Percentiles rank a stretch among this genome's conserved stretches.
Evolutionary conservation across 306 rosid species (phyloP).

Genomic region (Ormosia semicastrata): DNA sequence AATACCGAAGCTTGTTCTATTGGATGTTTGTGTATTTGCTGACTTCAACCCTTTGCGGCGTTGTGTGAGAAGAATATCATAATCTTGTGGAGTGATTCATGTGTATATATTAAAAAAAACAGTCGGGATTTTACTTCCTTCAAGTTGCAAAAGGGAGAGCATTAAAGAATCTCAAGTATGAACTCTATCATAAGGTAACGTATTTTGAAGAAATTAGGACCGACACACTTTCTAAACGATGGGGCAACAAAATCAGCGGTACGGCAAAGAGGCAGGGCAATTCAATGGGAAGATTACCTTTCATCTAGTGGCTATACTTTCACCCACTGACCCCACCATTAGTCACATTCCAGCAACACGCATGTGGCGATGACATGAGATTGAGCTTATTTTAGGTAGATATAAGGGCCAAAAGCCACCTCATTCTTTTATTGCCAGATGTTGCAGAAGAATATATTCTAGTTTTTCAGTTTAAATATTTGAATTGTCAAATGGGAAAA

Average conservation of each 20-base stretch:
- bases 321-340: slow-evolving; percentile 29
- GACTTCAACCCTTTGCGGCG: slow-evolving; percentile 52
- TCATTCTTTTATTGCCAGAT: slow-evolving; percentile 39
- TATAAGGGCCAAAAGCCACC: slow-evolving; percentile 34
- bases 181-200: slow-evolving; percentile 20
- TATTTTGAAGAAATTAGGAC: slow-evolving; percentile 29
- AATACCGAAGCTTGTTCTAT: slow-evolving; percentile 48
- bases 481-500: slow-evolving; percentile 29
- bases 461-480: slow-evolving; percentile 9
- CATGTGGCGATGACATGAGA: slow-evolving; percentile 36
- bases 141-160: slow-evolving; percentile 33
- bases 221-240: slow-evolving; percentile 22
- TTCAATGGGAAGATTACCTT: slow-evolving; percentile 16
- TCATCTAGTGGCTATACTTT: slow-evolving; percentile 25
- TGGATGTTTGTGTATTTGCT: slow-evolving; percentile 58
- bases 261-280: slow-evolving; percentile 21
- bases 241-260: slow-evolving; percentile 32
- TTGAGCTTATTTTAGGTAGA: slow-evolving; percentile 32
- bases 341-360: slow-evolving; percentile 28
- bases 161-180: slow-evolving; percentile 34
- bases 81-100: slow-evolving; percentile 32
- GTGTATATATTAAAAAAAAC: slow-evolving; percentile 37
- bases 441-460: slow-evolving; percentile 23
- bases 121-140: slow-evolving; percentile 28
- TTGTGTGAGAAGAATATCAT: slow-evolving; percentile 54